phyloP scores from a whole-genome alignment of 169 alveolate genomes.

The Plasmodium vinckei region DNA sequence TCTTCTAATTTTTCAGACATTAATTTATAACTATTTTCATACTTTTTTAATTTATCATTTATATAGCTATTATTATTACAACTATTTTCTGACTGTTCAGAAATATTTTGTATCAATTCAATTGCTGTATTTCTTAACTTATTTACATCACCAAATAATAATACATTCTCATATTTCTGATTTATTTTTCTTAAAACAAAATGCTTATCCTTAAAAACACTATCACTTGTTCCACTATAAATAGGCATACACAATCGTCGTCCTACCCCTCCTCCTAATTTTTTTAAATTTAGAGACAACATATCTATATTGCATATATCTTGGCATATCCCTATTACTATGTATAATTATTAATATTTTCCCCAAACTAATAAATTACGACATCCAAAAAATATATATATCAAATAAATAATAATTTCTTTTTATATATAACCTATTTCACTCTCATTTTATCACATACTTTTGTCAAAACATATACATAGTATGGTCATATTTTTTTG shows the following conservation, averaged over 20 bases:
- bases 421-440: too few relatives aligned
- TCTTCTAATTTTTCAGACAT: constrained; percentile 12
- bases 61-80: constrained; percentile 7
- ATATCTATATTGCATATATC: constrained; percentile 2
- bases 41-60: constrained; percentile 28
- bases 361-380: too few relatives aligned
- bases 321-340: too few relatives aligned
- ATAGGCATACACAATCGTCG: constrained; percentile 66
- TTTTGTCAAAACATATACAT: too few relatives aligned
- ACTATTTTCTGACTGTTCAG: constrained; percentile 9
- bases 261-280: constrained; percentile 69
- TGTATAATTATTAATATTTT: too few relatives aligned
- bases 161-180: constrained; percentile 70
- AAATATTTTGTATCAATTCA: constrained; percentile 27
- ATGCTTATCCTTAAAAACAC: constrained; percentile 54
- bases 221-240: constrained; percentile 69
- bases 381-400: too few relatives aligned
- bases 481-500: too few relatives aligned
- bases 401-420: too few relatives aligned
- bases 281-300: constrained; percentile 14
- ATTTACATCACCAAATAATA: constrained; percentile 62
- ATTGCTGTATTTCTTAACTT: constrained; percentile 63
- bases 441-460: too few relatives aligned
- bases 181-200: constrained; percentile 75
- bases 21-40: constrained; percentile 20